Evolutionary conservation across 2,329 filamentous ascomycete genomes (phyloP).

Genomic region (Verticillium albo-atrum): DNA sequence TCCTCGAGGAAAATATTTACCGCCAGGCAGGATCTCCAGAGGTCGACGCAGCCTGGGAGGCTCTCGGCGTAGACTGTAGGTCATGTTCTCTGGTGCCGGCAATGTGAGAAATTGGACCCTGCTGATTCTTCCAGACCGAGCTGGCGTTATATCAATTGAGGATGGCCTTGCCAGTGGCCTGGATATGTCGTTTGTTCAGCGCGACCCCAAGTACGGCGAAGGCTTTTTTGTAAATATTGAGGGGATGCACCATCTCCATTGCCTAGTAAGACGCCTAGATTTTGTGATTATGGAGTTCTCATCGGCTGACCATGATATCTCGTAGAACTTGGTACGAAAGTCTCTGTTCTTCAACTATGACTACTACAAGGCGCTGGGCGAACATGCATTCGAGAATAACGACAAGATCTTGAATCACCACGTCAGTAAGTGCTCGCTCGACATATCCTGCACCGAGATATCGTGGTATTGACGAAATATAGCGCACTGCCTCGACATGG

Average conservation of each 20-base stretch:
- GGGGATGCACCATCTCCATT: slow-evolving; percentile 54
- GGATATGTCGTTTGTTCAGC: slow-evolving; percentile 49
- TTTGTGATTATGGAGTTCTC: not conserved
- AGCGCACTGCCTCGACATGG: slow-evolving; percentile 57
- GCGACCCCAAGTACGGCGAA: slow-evolving; percentile 50
- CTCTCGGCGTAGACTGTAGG: slow-evolving; percentile 39
- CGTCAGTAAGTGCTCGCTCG: slow-evolving; percentile 39
- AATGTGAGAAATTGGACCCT: not conserved
- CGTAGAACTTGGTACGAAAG: slow-evolving; percentile 54
- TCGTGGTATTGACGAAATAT: not conserved
- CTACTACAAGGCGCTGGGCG: slow-evolving; percentile 45
- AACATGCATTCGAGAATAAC: slow-evolving; percentile 51
- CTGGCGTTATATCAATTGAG: slow-evolving; percentile 42
- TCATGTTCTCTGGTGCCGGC: not conserved
- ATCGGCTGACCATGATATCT: not conserved
- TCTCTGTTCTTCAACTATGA: slow-evolving; percentile 55
- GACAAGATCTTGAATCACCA: slow-evolving; percentile 51
- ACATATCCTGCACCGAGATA: not conserved
- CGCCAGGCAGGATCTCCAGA: slow-evolving; percentile 43
- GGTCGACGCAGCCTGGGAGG: slow-evolving; percentile 53
- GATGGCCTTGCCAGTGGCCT: slow-evolving; percentile 48
- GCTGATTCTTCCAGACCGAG: slow-evolving; percentile 28
- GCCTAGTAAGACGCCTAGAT: slow-evolving; percentile 35
- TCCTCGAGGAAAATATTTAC: slow-evolving; percentile 50
- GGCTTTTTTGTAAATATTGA: slow-evolving; percentile 56